Evolutionary conservation across 2,329 filamentous ascomycete species (phyloP), one percentile per base, ranked within the genome.

Genomic region (Neonectria sp.): DNA sequence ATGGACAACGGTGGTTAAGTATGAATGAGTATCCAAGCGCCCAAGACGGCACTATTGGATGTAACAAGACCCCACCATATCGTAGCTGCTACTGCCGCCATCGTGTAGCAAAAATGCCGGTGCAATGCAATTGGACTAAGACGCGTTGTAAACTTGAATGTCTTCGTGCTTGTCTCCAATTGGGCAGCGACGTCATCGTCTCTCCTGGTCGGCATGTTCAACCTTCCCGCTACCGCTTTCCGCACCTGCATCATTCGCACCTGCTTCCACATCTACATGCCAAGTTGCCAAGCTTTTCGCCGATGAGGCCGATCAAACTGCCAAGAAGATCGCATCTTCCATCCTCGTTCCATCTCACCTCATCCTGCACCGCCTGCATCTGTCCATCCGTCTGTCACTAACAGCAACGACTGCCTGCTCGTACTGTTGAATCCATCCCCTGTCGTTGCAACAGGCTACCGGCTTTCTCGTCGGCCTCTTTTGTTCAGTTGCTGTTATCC

Each of bases 281-380:
- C 40, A 45, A 24, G 40, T 24, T 37, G 51, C 51, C 51, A 53
- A 53, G 51, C 40, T 35, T 29, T 31, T 53, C 51, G 51, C n/a
- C 49, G 27, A 52, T n/a, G 49, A 21, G 29, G 27, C 31, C 31
- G 51, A 53, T 53, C 15, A 33, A 52, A 33, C 29, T 53, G 46
- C 31, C 31, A 31, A 31, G 29, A 24, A 33, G n/a, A 35, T 35
- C 31, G 31, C 29, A 53, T 53, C 51, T 53, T 15, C 21, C 51
- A 53, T 53, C 51, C 31, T 9, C 29, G 51, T 37, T 37, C 31
- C 51, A 53, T 35, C 40, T 7, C n/a, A 45, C 40, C 40, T n/a
- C 17, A n/a, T 35, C 15, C 15, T 40, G 37, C 37, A 40, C n/a
- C 37, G n/a, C 15, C 33, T 37, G 31, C n/a, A 37, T 24, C n/a